A percentile compares a stretch with the other conserved stretches of the same genome.
phyloP scores from a whole-genome alignment of 768 basidiomycete species.

The Vishniacozyma victoriae region DNA sequence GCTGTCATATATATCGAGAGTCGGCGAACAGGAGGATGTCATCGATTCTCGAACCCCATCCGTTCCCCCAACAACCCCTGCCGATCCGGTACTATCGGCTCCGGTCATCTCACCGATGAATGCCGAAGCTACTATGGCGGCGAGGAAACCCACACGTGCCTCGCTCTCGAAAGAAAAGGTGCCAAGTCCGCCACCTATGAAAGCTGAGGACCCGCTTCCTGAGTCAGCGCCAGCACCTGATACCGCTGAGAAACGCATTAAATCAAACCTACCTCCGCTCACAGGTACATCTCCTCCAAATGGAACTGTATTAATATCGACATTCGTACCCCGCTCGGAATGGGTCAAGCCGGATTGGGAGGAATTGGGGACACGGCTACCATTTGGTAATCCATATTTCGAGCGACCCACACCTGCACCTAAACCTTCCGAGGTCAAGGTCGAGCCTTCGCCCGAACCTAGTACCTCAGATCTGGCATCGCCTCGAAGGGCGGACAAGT shows the following conservation, averaged over 20 bases:
- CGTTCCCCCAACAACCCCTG: too few species aligned
- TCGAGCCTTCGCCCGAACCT: neutral
- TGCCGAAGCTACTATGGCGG: too few species aligned
- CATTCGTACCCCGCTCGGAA: constrained; percentile 11
- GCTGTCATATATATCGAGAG: constrained; percentile 23
- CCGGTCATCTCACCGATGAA: neutral
- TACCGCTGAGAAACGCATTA: neutral
- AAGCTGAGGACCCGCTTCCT: too few species aligned
- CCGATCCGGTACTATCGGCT: too few species aligned
- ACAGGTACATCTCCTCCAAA: constrained; percentile 11
- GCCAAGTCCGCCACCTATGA: too few species aligned
- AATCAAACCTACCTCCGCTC: too few species aligned
- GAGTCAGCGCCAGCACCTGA: neutral
- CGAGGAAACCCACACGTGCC: too few species aligned
- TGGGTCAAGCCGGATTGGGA: constrained; percentile 31
- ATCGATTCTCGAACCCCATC: too few species aligned
- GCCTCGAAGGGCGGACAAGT: too few species aligned
- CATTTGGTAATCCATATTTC: constrained; percentile 22
- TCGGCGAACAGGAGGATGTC: constrained; percentile 30
- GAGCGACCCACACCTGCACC: neutral
- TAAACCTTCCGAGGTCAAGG: too few species aligned
- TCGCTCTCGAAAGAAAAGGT: too few species aligned
- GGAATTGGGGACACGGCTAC: constrained; percentile 16
- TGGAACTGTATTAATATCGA: constrained; percentile 29
- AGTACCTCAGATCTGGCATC: too few species aligned